These are phyloP conservation scores for Kodamaea jinghongensis DNA, from an alignment of 805 yeast species.

Conservation along the genomic window DNA sequence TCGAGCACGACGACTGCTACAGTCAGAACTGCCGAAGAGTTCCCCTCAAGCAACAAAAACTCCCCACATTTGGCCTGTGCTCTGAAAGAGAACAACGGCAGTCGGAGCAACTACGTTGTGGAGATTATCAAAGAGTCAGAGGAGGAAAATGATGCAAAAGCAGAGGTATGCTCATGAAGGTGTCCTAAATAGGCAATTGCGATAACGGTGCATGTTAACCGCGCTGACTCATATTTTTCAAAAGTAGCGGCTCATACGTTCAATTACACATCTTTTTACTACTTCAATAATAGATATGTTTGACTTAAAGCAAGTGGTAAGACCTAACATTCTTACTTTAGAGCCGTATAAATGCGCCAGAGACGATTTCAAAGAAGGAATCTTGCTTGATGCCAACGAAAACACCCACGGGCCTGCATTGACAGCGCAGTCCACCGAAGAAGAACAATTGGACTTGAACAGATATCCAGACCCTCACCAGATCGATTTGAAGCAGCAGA, in stretches of 20 bases:
- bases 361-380: slow-evolving; percentile 88
- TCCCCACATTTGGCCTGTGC: not conserved
- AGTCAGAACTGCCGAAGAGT: not conserved
- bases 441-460: slow-evolving; percentile 59
- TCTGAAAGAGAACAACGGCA: not conserved
- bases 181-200: too few relatives aligned
- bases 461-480: slow-evolving; percentile 99
- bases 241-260: not conserved
- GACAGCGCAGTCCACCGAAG: slow-evolving; percentile 40
- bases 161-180: too few relatives aligned
- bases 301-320: slow-evolving; percentile 55
- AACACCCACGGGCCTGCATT: slow-evolving; percentile 90
- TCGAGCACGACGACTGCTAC: not conserved
- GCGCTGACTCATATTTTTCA: too few relatives aligned
- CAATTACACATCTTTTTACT: too few relatives aligned
- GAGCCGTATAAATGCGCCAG: slow-evolving; percentile 97
- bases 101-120: not conserved
- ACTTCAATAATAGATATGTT: slow-evolving; percentile 42
- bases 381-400: slow-evolving; percentile 92
- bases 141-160: not conserved
- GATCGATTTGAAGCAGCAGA: slow-evolving; percentile 62
- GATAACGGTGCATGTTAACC: not conserved
- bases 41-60: not conserved
- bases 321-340: slow-evolving; percentile 80
- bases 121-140: not conserved